Evolutionary conservation across 495 filamentous ascomycete genomes (phyloP).

Genomic region (Aspergillus coremiiformis): DNA sequence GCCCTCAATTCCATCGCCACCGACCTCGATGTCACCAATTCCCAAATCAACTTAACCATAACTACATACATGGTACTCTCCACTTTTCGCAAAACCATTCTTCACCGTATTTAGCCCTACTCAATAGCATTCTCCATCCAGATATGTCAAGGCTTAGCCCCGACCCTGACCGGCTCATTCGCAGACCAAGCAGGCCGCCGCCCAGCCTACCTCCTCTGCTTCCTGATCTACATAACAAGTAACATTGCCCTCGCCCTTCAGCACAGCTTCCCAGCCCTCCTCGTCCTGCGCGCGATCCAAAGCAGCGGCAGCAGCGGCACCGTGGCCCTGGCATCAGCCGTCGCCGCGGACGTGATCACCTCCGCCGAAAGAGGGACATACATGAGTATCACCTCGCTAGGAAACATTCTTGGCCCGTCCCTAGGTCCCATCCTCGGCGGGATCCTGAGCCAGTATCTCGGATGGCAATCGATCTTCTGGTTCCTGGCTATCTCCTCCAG

Average conservation of each 20-base stretch:
- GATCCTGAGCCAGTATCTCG: slow-evolving; percentile 53
- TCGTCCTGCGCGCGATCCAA: slow-evolving; percentile 44
- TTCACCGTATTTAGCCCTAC: no score
- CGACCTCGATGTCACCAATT: slow-evolving; percentile 26
- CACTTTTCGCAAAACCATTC: no score
- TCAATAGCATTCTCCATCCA: no score
- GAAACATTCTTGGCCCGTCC: slow-evolving; percentile 29
- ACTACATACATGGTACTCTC: slow-evolving; percentile 59
- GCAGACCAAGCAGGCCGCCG: slow-evolving; percentile 45
- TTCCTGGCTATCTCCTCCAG: slow-evolving; percentile 56
- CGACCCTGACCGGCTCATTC: slow-evolving; percentile 42
- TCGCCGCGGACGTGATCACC: slow-evolving; percentile 41
- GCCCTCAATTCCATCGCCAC: slow-evolving; percentile 26
- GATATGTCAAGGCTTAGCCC: slow-evolving; percentile 46
- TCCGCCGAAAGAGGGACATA: slow-evolving; percentile 36
- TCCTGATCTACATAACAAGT: slow-evolving; percentile 39
- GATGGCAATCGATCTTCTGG: slow-evolving; percentile 70
- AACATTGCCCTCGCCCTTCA: slow-evolving; percentile 44
- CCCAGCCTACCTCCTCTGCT: slow-evolving; percentile 41
- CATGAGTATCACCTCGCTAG: slow-evolving; percentile 33
- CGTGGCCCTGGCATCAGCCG: slow-evolving; percentile 36
- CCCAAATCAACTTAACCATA: slow-evolving; percentile 52
- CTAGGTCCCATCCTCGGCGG: slow-evolving; percentile 63
- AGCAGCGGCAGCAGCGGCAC: slow-evolving; percentile 44
- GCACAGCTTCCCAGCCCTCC: slow-evolving; percentile 34